Evolutionary conservation across 176 grass and related monocot genomes (phyloP).

Genomic region (Ensete ventricosum): DNA sequence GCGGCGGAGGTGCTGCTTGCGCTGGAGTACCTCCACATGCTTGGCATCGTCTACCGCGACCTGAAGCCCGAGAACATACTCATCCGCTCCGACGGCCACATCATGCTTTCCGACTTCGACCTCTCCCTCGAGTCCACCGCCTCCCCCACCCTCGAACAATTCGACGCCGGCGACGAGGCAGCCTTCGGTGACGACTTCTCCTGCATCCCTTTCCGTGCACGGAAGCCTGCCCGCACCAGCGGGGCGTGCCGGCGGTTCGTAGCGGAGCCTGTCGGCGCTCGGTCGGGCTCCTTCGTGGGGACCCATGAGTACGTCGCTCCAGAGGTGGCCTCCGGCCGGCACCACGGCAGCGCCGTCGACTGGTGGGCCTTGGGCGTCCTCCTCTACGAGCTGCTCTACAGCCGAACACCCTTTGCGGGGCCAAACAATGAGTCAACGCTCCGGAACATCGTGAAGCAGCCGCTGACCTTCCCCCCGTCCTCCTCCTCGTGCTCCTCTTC

Average conservation of each 20-base stretch:
- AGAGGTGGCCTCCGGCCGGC: slow-evolving; percentile 65
- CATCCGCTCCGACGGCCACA: slow-evolving; percentile 84
- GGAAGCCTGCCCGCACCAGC: neutral
- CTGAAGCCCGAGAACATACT: slow-evolving; percentile 98
- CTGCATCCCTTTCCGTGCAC: slow-evolving; percentile 43
- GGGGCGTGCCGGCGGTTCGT: slow-evolving; percentile 39
- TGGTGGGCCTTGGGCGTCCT: slow-evolving; percentile 97
- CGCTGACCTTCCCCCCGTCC: slow-evolving; percentile 38
- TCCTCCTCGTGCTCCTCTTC: neutral
- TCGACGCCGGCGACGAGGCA: neutral
- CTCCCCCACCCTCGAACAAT: slow-evolving; percentile 50
- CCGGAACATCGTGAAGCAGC: slow-evolving; percentile 61
- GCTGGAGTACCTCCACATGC: slow-evolving; percentile 94
- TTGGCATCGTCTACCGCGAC: slow-evolving; percentile 97
- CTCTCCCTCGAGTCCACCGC: slow-evolving; percentile 80
- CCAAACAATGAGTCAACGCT: slow-evolving; percentile 57
- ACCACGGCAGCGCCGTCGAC: slow-evolving; percentile 80
- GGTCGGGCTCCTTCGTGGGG: slow-evolving; percentile 79
- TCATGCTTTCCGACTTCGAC: slow-evolving; percentile 99
- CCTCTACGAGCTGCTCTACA: slow-evolving; percentile 80
- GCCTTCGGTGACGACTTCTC: neutral
- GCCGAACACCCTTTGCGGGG: slow-evolving; percentile 67
- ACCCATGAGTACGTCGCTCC: slow-evolving; percentile 95
- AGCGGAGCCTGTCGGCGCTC: slow-evolving; percentile 65
- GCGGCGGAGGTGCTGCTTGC: slow-evolving; percentile 84